Base-by-base conservation (phyloP, 108 stramenopile genomes). In the Skeletonema marinoi region DNA sequence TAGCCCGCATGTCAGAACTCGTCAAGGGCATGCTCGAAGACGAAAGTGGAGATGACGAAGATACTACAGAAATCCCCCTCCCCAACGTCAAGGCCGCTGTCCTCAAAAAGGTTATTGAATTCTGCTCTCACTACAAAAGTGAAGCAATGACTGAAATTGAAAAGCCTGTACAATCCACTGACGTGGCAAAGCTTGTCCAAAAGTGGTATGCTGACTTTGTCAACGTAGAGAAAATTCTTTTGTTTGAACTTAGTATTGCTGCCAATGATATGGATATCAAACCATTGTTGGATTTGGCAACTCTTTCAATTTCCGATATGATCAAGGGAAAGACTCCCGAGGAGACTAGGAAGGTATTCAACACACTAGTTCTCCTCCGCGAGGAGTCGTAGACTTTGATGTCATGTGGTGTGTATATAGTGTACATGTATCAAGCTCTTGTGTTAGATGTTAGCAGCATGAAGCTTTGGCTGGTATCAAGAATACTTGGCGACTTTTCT, bases 151-250 rank as follows among this genome's bases (percentile, higher is more conserved):
- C 93, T 41, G 98, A 99, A 72, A 99, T 99, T 73, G 98, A 99
- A 76, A 99, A 99, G 89, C 99, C 99, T 6, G 89, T 99, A 75
- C 98, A 97, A 86, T 90, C 91, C 42, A 86, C 95, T 32, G 88
- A 90, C 80, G 97, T 99, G 98, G 81, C 89, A 41, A 97, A 99
- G 77, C 97, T 99, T 31, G 99, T 99, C 65, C 98, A 99, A 77
- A 96, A 97, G 81, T 99, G 98, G 98, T 99, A 99, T 83, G 98
- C 98, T 6, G 96, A 96, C 84, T 99, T 98, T 81, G 98, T 99
- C 32, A 86, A 97, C 71, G 83, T 99, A 48, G 98, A 98, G 70
- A 98, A 99, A 81, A 97, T 98, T 56, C 76, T 97, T 32, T 86
- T 99, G 54, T 99, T 99, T 86, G 99, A 99, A 85, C 86, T 99